These are phyloP conservation scores for Ceratocystis albifundus DNA, from an alignment of 2,329 filamentous ascomycete species.

Conservation along the genomic window DNA sequence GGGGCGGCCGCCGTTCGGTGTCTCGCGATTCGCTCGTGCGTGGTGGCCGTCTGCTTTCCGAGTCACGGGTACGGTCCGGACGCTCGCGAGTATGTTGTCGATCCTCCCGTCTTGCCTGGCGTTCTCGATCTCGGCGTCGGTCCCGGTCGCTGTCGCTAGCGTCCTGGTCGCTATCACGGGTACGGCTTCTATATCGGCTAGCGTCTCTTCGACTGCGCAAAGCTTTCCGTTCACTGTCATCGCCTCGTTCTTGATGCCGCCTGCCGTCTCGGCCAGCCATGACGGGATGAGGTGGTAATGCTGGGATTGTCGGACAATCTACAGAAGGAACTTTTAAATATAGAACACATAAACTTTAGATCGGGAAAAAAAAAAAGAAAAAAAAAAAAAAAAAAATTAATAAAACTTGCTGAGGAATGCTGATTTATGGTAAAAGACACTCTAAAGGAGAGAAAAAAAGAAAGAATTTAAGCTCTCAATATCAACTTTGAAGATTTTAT, in stretches of 20 bases:
- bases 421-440: background rate
- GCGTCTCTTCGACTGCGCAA: constrained; percentile 14
- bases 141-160: constrained; percentile 2
- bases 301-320: background rate
- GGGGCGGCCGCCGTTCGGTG: background rate
- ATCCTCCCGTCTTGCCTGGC: constrained; percentile 12
- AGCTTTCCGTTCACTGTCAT: constrained; percentile 20
- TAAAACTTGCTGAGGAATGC: background rate
- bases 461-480: background rate
- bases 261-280: constrained; percentile 13
- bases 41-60: background rate
- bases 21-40: background rate
- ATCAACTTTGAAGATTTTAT: background rate
- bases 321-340: background rate
- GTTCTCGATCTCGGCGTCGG: constrained; percentile 14
- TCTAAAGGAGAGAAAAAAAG: background rate
- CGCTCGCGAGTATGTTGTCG: constrained; percentile 7
- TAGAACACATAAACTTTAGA: background rate
- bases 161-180: constrained; percentile 6
- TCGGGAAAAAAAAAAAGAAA: background rate
- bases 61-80: background rate
- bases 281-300: constrained; percentile 13
- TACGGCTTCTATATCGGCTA: constrained; percentile 15
- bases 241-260: constrained; percentile 22
- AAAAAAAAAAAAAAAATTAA: background rate